Conservation (phyloP, 352 stramenopile species). For the Phytophthora hibernalis region DNA sequence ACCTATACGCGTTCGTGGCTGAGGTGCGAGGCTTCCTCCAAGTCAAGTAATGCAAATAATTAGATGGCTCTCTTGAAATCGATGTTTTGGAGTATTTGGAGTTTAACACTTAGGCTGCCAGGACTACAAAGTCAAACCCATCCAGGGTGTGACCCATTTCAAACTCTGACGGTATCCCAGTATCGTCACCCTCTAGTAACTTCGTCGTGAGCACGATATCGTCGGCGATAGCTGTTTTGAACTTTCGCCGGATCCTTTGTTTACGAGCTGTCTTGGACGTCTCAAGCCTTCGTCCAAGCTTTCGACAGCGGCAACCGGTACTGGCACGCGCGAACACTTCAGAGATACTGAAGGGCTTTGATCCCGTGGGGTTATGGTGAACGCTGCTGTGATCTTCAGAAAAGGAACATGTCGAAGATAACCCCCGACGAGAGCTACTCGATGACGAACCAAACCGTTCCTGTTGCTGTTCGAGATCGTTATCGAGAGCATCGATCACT, state of each 20-base stretch:
- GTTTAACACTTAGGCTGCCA: conserved; percentile 11
- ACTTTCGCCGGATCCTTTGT: conserved; percentile 42
- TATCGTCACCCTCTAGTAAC: conserved; percentile 42
- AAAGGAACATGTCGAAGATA: conserved; percentile 10
- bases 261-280: conserved; percentile 23
- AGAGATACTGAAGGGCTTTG: conserved; percentile 17
- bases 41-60: conserved; percentile 60
- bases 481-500: conserved; percentile 4
- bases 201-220: conserved; percentile 49
- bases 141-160: conserved; percentile 33
- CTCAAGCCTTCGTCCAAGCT: conserved; percentile 48
- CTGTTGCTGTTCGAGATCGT: conserved; percentile 23
- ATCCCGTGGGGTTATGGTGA: conserved; percentile 22
- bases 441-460: conserved; percentile 3
- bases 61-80: conserved; percentile 11
- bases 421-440: neutral
- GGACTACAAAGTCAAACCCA: conserved; percentile 43
- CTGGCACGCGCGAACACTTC: conserved; percentile 9
- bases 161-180: conserved; percentile 5
- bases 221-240: conserved; percentile 30
- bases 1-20: conserved; percentile 82
- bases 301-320: conserved; percentile 43
- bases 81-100: neutral
- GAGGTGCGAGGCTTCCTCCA: conserved; percentile 86
- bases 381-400: conserved; percentile 27